Conservation (phyloP, 2,329 filamentous ascomycete species). For the Phialophora tarda region DNA sequence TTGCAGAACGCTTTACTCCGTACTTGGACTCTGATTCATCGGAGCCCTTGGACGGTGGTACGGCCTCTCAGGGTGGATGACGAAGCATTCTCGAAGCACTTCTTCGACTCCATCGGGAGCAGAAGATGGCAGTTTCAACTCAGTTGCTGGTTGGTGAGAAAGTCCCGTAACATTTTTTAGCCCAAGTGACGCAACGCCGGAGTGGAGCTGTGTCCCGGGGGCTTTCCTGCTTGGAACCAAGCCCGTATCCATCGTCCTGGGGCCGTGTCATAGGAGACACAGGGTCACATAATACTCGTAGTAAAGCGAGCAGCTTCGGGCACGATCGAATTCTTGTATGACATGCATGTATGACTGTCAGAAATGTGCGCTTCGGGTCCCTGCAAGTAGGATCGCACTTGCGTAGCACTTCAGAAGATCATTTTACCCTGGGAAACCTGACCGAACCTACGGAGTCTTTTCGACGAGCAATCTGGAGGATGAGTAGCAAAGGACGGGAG, state of each 20-base stretch:
- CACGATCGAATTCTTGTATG: constrained; percentile 15
- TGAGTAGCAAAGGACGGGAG: constrained; percentile 30
- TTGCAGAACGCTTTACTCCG: background rate
- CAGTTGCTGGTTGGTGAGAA: constrained; percentile 8
- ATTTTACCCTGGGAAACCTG: background rate
- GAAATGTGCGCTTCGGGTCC: constrained; percentile 17
- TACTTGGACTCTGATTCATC: background rate
- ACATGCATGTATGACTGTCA: constrained; percentile 7
- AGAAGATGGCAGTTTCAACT: background rate
- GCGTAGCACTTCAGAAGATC: constrained; percentile 3
- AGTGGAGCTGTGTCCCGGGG: constrained; percentile 22
- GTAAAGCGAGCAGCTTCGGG: background rate
- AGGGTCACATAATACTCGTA: background rate
- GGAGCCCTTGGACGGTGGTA: background rate
- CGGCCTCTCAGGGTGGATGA: background rate
- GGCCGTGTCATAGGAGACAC: constrained; percentile 18
- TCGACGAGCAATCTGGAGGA: constrained; percentile 23
- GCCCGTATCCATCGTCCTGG: constrained; percentile 21
- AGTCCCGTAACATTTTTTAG: background rate
- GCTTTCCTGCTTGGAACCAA: constrained; percentile 15
- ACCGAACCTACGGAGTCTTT: constrained; percentile 3
- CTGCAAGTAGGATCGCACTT: constrained; percentile 12
- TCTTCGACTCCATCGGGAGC: constrained; percentile 3
- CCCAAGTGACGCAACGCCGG: constrained; percentile 30
- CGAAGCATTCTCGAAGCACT: constrained; percentile 3